A percentile compares a stretch with the other conserved stretches of the same genome.
Conservation (phyloP, 257 asterid species). For the Solanum chiquidenum region DNA sequence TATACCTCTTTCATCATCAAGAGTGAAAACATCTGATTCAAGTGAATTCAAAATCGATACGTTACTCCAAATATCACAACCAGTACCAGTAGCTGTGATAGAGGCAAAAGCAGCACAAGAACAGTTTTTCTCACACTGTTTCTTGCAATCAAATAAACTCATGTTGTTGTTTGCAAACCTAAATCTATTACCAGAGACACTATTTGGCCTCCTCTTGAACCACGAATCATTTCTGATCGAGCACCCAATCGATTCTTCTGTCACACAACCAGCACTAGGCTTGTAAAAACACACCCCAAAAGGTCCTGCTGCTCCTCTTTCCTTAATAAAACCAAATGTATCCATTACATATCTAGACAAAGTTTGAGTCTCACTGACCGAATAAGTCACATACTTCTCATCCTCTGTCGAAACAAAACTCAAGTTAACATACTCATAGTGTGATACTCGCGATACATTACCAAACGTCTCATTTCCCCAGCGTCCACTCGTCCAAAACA, state of each 20-base stretch:
- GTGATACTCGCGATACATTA: background rate
- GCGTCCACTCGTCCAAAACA: background rate
- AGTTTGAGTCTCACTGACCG: background rate
- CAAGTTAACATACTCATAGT: background rate
- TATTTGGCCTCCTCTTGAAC: background rate
- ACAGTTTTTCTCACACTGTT: background rate
- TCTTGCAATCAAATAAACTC: background rate
- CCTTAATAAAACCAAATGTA: background rate
- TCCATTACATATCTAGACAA: background rate
- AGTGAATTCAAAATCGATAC: background rate
- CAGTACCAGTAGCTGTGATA: background rate
- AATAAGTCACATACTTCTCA: background rate
- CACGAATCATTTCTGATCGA: background rate
- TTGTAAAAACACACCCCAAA: background rate
- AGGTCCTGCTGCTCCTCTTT: constrained; percentile 1
- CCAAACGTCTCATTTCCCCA: background rate
- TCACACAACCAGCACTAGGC: constrained; percentile 1
- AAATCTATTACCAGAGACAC: background rate
- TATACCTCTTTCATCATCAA: background rate
- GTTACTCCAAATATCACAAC: background rate
- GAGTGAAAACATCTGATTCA: background rate
- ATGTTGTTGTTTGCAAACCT: background rate
- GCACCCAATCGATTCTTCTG: background rate
- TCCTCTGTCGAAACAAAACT: background rate
- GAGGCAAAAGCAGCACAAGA: background rate